Evolutionary conservation across 495 filamentous ascomycete genomes (phyloP).

Genomic region (Hypoxylon crocopeplum): DNA sequence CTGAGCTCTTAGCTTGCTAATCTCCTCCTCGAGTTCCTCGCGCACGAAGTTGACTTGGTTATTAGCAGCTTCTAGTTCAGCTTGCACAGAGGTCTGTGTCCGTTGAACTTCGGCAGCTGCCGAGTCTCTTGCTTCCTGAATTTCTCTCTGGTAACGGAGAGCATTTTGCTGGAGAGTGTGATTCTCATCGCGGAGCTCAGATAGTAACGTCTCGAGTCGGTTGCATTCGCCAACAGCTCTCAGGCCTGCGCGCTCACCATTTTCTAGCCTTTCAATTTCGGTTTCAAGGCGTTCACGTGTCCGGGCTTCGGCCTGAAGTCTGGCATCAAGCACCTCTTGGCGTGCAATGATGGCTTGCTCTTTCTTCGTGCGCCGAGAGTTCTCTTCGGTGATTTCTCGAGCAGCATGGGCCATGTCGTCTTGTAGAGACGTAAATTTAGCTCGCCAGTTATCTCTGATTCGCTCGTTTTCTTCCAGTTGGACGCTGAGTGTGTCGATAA

Average conservation of each 20-base stretch:
- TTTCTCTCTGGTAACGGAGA: constrained; percentile 79
- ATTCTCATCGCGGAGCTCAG: constrained; percentile 70
- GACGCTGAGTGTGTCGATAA: constrained; percentile 69
- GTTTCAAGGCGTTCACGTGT: constrained; percentile 79
- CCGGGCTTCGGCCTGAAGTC: constrained; percentile 76
- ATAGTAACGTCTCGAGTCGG: constrained; percentile 70
- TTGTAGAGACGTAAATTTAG: constrained; percentile 82
- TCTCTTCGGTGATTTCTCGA: constrained; percentile 78
- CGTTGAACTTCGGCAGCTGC: constrained; percentile 79
- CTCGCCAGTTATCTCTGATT: constrained; percentile 76
- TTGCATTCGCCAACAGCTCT: constrained; percentile 61
- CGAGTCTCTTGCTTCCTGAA: constrained; percentile 79
- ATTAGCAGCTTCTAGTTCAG: constrained; percentile 80
- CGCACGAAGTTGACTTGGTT: constrained; percentile 82
- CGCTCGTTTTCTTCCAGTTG: constrained; percentile 87
- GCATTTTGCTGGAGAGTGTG: constrained; percentile 68
- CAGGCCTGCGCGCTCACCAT: constrained; percentile 73
- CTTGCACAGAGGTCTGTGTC: constrained; percentile 76
- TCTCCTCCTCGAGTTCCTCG: constrained; percentile 76
- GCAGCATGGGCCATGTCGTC: constrained; percentile 82
- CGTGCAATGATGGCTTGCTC: constrained; percentile 76
- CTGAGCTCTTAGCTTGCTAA: constrained; percentile 69
- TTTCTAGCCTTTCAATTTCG: constrained; percentile 78
- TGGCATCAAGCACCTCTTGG: constrained; percentile 79
- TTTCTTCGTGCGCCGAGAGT: constrained; percentile 72